A percentile compares a stretch with the other conserved stretches of the same genome.
phyloP scores from a whole-genome alignment of 1,284 basidiomycete species.

The Ganoderma leucocontextum region DNA sequence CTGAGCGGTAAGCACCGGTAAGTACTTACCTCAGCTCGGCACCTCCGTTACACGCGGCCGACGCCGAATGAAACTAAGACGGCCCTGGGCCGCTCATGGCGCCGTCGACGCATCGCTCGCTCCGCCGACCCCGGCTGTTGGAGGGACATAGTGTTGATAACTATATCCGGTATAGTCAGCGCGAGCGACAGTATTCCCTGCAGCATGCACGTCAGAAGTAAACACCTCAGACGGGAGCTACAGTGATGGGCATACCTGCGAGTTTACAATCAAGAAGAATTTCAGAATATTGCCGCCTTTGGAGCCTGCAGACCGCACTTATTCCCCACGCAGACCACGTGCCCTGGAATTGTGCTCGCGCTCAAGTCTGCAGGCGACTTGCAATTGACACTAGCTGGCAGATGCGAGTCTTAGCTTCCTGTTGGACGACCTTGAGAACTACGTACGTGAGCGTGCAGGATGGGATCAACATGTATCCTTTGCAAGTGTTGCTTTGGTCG shows the following conservation, averaged over 20 bases:
- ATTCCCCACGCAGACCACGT: not conserved
- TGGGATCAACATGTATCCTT: not conserved
- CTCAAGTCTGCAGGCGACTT: not conserved
- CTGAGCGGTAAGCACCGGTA: not conserved
- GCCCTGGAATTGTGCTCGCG: not conserved
- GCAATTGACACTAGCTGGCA: not conserved
- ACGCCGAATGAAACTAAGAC: not conserved
- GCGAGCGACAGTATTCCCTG: constrained; percentile 5
- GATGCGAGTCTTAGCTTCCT: not conserved
- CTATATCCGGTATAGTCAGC: not conserved
- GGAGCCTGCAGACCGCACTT: not conserved
- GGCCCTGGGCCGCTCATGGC: not conserved
- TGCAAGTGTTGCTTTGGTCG: not conserved
- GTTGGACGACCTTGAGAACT: not conserved
- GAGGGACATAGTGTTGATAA: not conserved
- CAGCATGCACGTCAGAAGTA: not conserved
- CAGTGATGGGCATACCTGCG: constrained; percentile 1
- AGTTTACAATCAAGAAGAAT: not conserved
- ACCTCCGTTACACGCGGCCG: not conserved
- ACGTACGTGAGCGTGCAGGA: not conserved
- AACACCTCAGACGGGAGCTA: not conserved
- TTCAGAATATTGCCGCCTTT: not conserved
- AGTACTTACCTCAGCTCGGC: not conserved
- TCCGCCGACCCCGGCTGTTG: not conserved
- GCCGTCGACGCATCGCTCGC: not conserved